A percentile compares a stretch with the other conserved stretches of the same genome.
Conservation (phyloP, 495 filamentous ascomycete genomes). For the Daldinia concentrica region DNA sequence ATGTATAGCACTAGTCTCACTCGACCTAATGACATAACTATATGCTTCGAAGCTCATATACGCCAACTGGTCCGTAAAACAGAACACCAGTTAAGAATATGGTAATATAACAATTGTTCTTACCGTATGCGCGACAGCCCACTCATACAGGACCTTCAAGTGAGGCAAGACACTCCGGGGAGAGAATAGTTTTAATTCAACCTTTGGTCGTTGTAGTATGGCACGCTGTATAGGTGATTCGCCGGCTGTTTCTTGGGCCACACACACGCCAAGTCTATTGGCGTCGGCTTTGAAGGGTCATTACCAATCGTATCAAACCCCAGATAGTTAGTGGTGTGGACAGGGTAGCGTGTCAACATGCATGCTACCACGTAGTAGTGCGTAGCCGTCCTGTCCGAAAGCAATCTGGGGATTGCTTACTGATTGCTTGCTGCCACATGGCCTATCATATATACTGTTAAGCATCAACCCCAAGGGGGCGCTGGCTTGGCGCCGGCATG, state of each 20-base stretch:
- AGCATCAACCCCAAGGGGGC: constrained; percentile 18
- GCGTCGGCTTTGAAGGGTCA: constrained; percentile 24
- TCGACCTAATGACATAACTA: too few relatives aligned
- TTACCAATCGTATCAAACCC: constrained; percentile 22
- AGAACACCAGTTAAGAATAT: too few relatives aligned
- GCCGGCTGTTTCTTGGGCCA: constrained; percentile 15
- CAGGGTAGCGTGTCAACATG: constrained; percentile 12
- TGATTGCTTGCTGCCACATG: constrained; percentile 28
- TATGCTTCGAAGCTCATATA: too few relatives aligned
- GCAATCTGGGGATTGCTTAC: constrained; percentile 37
- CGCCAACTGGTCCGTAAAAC: too few relatives aligned
- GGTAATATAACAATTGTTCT: too few relatives aligned
- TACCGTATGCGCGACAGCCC: neutral
- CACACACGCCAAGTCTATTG: constrained; percentile 22
- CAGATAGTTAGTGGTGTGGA: constrained; percentile 30
- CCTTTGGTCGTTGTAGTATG: constrained; percentile 12
- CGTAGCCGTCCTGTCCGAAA: constrained; percentile 24
- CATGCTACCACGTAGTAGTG: constrained; percentile 15
- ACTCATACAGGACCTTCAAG: neutral
- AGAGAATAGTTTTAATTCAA: constrained; percentile 4
- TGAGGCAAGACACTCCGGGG: constrained; percentile 1
- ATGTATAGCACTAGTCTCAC: too few relatives aligned
- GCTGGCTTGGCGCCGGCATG: constrained; percentile 17
- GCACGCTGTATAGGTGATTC: constrained; percentile 21
- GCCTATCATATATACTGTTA: constrained; percentile 21